Evolutionary conservation across 805 yeast species (phyloP).

Genomic region (Kodamaea hsintzibuensis): DNA sequence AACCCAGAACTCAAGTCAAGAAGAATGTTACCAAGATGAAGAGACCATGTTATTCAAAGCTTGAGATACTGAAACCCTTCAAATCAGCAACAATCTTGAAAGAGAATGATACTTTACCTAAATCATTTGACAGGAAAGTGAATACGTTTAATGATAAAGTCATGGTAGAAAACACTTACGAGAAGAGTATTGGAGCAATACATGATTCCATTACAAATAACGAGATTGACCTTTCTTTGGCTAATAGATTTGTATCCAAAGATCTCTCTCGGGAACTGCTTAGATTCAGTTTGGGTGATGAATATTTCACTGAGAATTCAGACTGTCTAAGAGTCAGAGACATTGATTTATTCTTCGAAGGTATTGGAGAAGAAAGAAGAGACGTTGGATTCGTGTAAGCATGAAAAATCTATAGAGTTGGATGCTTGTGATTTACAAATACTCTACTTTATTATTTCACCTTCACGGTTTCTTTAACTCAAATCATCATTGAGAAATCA

Average conservation of each 20-base stretch:
- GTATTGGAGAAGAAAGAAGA: slow-evolving; percentile 10
- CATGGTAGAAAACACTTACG: slow-evolving; percentile 2
- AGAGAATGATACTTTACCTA: not conserved
- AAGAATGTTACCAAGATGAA: not conserved
- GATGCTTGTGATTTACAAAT: too few relatives aligned
- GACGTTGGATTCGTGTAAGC: slow-evolving; percentile 11
- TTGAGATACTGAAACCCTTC: not conserved
- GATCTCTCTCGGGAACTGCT: slow-evolving; percentile 23
- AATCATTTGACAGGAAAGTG: not conserved
- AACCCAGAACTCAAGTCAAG: not conserved
- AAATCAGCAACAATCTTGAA: not conserved
- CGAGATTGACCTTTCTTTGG: slow-evolving; percentile 26
- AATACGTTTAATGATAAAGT: not conserved
- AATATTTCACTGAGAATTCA: slow-evolving; percentile 8
- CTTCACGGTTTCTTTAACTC: too few relatives aligned
- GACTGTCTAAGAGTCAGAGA: slow-evolving; percentile 13
- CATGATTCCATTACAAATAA: slow-evolving; percentile 3
- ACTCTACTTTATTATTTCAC: too few relatives aligned
- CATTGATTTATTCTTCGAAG: slow-evolving; percentile 26
- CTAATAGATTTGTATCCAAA: slow-evolving; percentile 24
- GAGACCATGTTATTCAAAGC: slow-evolving; percentile 1
- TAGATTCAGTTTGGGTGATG: slow-evolving; percentile 17
- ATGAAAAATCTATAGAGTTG: too few relatives aligned
- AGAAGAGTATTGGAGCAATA: slow-evolving; percentile 6
- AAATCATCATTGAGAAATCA: too few relatives aligned